Base-by-base conservation (phyloP, 495 filamentous ascomycete species). In the Aspergillus steynii region DNA sequence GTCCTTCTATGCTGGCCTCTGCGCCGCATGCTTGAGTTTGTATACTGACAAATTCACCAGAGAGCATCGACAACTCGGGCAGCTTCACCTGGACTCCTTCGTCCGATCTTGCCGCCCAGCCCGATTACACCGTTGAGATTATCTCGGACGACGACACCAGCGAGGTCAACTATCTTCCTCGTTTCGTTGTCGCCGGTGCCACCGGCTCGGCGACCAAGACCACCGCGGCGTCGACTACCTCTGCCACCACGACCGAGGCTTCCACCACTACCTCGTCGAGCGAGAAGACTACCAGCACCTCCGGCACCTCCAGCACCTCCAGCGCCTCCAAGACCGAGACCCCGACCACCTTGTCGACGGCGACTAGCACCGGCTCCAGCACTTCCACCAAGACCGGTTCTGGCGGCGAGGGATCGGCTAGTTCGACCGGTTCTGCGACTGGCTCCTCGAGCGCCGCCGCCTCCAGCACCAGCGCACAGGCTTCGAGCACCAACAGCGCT, bases 101-200 rank as follows among this genome's bases (percentile, higher is more conserved):
- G 48, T 56, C 73, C 51, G 58, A 74, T 53, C 71, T 84, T 52
- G 71, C 71, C 37, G 71, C 68, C 60, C 74, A 78, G 59, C 67
- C 68, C 27, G 80, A 84, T 69, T 88, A 88, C 75, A 81, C 85
- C 34, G 76, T 88, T 57, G 73, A 86, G 64, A 89, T 88, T 59
- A 68, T 83, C 61, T 67, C 74, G 61, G 84, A 82, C 63, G 53
- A 50, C 4, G 69, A 86, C 65, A 31, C 71, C 3, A 57, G 58
- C 55, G 58, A 78, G 50, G 70, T 72, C 70, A 88, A 89, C 75
- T 89, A 84, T 75, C 80, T 83, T 25, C 82, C 84, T 5, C 77
- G 74, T 34, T 88, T 89, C 73, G 66, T 71, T 29, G 77, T 89
- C 31, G 67, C 80, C 27, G 85, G 83, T 29, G 70, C 74, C 29